Percentiles rank a stretch among this genome's conserved stretches.
phyloP scores from a whole-genome alignment of 2,329 filamentous ascomycete species.

The Huntiella abstrusa region DNA sequence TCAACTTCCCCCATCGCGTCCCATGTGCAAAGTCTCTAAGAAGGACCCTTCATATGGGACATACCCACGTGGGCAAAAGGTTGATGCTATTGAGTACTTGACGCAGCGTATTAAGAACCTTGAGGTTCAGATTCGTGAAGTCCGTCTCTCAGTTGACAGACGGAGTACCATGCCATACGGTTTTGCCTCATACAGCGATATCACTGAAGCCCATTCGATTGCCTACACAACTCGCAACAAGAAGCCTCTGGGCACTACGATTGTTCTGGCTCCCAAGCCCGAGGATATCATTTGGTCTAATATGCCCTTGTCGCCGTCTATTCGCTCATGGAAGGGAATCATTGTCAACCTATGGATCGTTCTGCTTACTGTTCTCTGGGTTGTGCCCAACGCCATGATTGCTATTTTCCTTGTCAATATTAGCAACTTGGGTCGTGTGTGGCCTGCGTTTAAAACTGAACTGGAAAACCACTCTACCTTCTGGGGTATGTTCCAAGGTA shows the following conservation, averaged over 20 bases:
- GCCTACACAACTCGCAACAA: constrained; percentile 68
- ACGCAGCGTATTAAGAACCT: constrained; percentile 68
- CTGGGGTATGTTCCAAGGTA: constrained; percentile 85
- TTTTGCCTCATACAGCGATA: constrained; percentile 82
- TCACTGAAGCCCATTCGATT: constrained; percentile 72
- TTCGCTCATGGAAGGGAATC: constrained; percentile 52
- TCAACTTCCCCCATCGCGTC: constrained; percentile 56
- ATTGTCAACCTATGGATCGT: constrained; percentile 73
- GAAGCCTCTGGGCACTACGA: constrained; percentile 57
- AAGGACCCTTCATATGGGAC: constrained; percentile 50
- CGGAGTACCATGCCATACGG: constrained; percentile 80
- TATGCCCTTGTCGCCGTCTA: constrained; percentile 49
- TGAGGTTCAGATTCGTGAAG: constrained; percentile 68
- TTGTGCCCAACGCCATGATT: constrained; percentile 83
- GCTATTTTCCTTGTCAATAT: constrained; percentile 85
- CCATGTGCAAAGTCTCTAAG: constrained; percentile 62
- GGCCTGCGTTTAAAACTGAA: constrained; percentile 51
- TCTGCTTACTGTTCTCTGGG: constrained; percentile 66
- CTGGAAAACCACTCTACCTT: constrained; percentile 42
- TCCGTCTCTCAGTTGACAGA: constrained; percentile 64
- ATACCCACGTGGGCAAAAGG: constrained; percentile 50
- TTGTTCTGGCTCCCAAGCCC: constrained; percentile 65
- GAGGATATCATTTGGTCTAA: constrained; percentile 96
- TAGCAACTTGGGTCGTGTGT: constrained; percentile 59
- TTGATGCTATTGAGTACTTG: constrained; percentile 89